Evolutionary conservation across 78 protist species (phyloP).

Genomic region (Dictyostelium brefeldianum): DNA sequence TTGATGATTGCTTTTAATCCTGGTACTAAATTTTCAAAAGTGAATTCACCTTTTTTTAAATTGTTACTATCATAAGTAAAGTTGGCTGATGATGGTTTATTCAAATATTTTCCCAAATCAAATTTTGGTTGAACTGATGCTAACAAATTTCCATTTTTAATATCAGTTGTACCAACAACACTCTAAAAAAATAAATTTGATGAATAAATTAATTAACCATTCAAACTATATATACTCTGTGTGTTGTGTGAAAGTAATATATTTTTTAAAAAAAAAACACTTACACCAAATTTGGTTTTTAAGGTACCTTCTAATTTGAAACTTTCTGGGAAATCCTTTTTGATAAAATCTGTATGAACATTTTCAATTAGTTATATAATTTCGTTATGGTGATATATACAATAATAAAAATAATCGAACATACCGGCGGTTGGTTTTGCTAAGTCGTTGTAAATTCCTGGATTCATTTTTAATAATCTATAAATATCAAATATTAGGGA

Average conservation of each 20-base stretch:
- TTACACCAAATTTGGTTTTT: constrained; percentile 18
- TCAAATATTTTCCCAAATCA: neutral
- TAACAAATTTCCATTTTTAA: neutral
- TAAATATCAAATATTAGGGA: no score
- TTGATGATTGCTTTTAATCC: constrained; percentile 52
- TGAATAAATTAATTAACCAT: no score
- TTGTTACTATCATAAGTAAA: constrained; percentile 11
- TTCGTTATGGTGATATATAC: neutral
- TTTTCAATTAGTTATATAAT: no score
- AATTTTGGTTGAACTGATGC: constrained; percentile 61
- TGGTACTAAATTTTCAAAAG: constrained; percentile 50
- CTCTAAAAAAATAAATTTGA: neutral
- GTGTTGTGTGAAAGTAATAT: no score
- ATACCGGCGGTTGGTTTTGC: constrained; percentile 57
- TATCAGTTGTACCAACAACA: constrained; percentile 15
- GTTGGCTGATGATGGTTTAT: neutral
- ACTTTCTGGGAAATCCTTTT: constrained; percentile 71
- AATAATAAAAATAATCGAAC: neutral
- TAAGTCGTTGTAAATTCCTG: constrained; percentile 50
- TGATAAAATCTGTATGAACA: constrained; percentile 46
- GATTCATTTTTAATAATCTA: constrained; percentile 4
- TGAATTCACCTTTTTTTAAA: constrained; percentile 51
- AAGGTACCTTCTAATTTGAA: constrained; percentile 37
- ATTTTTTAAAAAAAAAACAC: neutral
- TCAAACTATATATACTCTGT: no score